Percentiles rank a stretch among this genome's conserved stretches.
Conservation (phyloP, 768 basidiomycete genomes). For the Boletus subcaerulescens region DNA sequence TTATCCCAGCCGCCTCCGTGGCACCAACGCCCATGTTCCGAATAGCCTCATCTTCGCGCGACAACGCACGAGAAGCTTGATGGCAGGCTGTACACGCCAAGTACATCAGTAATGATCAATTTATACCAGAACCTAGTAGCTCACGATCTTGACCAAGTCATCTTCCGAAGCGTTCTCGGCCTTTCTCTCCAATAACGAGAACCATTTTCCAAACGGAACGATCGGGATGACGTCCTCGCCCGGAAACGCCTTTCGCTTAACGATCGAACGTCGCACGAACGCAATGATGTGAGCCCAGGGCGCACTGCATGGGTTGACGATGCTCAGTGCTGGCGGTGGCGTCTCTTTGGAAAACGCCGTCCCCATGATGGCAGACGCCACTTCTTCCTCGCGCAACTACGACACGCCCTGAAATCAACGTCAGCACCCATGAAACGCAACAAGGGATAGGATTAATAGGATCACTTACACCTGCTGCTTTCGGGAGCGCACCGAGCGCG, state of each 20-base stretch:
- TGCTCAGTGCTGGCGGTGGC: slow-evolving; percentile 28
- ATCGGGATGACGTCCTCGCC: slow-evolving; percentile 22
- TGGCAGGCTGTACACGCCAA: slow-evolving; percentile 26
- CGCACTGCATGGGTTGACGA: slow-evolving; percentile 38
- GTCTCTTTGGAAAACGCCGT: slow-evolving; percentile 18
- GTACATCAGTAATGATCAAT: background rate
- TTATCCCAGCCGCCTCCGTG: slow-evolving; percentile 21
- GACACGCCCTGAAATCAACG: slow-evolving; percentile 24
- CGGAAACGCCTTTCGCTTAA: slow-evolving; percentile 3
- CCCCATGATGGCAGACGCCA: slow-evolving; percentile 33
- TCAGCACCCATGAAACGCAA: background rate
- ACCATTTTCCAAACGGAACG: slow-evolving; percentile 36
- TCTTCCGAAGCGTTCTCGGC: slow-evolving; percentile 20
- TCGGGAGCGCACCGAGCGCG: slow-evolving; percentile 25
- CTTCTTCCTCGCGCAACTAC: slow-evolving; percentile 43
- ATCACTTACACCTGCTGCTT: slow-evolving; percentile 31
- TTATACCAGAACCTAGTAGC: background rate
- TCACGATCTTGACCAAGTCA: slow-evolving; percentile 31
- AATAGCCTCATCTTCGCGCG: slow-evolving; percentile 12
- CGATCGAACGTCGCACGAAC: slow-evolving; percentile 17
- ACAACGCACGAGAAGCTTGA: slow-evolving; percentile 31
- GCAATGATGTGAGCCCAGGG: slow-evolving; percentile 33
- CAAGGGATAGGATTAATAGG: too few relatives aligned
- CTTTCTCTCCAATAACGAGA: slow-evolving; percentile 23
- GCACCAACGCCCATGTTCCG: background rate